Conservation (phyloP, 441 rosid genomes). For the Erodium trifolium region DNA sequence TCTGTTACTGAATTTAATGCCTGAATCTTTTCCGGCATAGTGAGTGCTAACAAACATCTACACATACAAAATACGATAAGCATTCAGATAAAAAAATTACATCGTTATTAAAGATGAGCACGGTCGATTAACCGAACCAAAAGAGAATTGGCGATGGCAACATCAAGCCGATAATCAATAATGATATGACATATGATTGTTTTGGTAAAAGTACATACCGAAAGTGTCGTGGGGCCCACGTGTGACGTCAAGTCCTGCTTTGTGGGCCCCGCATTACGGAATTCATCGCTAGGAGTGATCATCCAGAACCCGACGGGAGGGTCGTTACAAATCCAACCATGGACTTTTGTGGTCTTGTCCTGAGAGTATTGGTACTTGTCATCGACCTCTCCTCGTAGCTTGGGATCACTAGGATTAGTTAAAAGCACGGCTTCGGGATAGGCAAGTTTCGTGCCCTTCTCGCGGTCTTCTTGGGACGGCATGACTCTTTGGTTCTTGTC, state of each 20-base stretch:
- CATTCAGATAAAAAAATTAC: too few species aligned
- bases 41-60: constrained; percentile 61
- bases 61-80: not conserved
- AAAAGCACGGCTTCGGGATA: constrained; percentile 23
- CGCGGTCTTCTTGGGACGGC: constrained; percentile 18
- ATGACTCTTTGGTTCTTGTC: constrained; percentile 24
- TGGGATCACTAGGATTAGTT: constrained; percentile 15
- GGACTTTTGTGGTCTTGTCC: constrained; percentile 50
- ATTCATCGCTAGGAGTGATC: constrained; percentile 63
- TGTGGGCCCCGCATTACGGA: constrained; percentile 64
- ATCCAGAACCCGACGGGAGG: constrained; percentile 76
- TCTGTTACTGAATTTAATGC: constrained; percentile 35
- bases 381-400: constrained; percentile 42
- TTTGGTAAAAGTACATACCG: too few species aligned
- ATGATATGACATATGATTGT: too few species aligned
- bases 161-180: too few species aligned
- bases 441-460: constrained; percentile 19
- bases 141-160: too few species aligned
- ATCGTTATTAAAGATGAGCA: too few species aligned
- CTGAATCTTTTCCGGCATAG: constrained; percentile 44
- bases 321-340: constrained; percentile 60
- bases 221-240: constrained; percentile 56
- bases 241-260: constrained; percentile 31
- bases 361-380: constrained; percentile 70
- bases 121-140: too few species aligned